Conservation (phyloP, 1,284 basidiomycete genomes). For the Dichomitus squalens region DNA sequence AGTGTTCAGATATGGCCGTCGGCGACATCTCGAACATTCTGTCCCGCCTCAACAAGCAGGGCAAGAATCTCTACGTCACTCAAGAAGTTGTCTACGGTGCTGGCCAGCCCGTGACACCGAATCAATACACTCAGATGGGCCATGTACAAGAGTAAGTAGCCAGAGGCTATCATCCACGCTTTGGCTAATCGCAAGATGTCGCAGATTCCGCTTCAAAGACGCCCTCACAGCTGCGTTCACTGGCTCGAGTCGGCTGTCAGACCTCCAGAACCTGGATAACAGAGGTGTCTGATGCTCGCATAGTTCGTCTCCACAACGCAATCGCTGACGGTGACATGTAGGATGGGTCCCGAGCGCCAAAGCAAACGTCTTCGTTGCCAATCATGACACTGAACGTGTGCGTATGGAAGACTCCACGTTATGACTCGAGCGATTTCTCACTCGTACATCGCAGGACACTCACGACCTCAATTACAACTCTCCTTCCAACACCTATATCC, state of each 20-base stretch:
- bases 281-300: constrained; percentile 39
- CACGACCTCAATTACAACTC: constrained; percentile 58
- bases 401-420: constrained; percentile 16
- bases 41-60: constrained; percentile 38
- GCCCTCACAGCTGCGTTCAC: constrained; percentile 55
- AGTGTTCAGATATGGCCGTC: constrained; percentile 50
- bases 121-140: constrained; percentile 56
- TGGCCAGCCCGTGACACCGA: constrained; percentile 55
- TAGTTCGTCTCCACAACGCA: background rate
- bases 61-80: constrained; percentile 50
- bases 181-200: background rate
- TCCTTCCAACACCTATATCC: constrained; percentile 62
- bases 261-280: constrained; percentile 55
- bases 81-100: constrained; percentile 60
- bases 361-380: constrained; percentile 69
- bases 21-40: constrained; percentile 58
- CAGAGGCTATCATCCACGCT: background rate
- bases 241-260: constrained; percentile 47
- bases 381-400: constrained; percentile 73
- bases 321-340: constrained; percentile 21
- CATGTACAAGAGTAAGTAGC: constrained; percentile 64
- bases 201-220: constrained; percentile 64
- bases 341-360: constrained; percentile 57
- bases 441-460: constrained; percentile 41
- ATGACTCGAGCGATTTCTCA: background rate